Base-by-base conservation (phyloP, 108 stramenopile species). In the Skeletonema costatum region DNA sequence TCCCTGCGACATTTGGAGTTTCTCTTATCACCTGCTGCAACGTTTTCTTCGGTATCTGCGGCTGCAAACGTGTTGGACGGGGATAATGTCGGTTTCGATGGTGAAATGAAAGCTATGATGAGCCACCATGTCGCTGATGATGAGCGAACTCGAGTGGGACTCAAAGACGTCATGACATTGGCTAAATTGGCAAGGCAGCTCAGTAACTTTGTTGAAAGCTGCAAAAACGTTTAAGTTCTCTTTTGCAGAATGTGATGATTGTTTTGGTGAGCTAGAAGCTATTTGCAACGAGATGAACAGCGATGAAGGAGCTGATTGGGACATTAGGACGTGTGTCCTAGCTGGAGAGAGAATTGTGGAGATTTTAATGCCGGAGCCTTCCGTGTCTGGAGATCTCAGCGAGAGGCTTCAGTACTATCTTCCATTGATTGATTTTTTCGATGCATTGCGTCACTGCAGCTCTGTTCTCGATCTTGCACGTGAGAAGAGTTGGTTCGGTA, bases 401-500 rank as follows among this genome's bases (percentile, higher is more conserved):
- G 62, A 38, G 2, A 16, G 63, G 32, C 39, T 73, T 61, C 30
- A 73, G n/a, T 42, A 46, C 48, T 73, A 62, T n/a, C 32, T 51
- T 16, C 62, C 68, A 41, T 36, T 48, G 16, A 9, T 76, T 14
- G 5, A 60, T 12, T 63, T 76, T 36, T 76, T 76, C 59, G 39
- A 32, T 30, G 75, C 30, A 29, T 60, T 76, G 17, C 60, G 60
- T 9, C 21, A 35, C 59, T 76, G 75, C 60, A 44, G 75, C 19
- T 16, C 59, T 17, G 32, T 71, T 60, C 56, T 70, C 44, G 14
- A 36, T 30, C 32, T 76, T 30, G 75, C 75, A 21, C 53, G 32
- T 13, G 75, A 76, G 17, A 62, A 60, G 17, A 41, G 38, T 11
- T 76, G 75, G 75, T 71, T 76, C 38, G 75, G 75, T 13, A 69